Conservation (phyloP, 1,139 yeast species). For the Wickerhamiella infanticola region DNA sequence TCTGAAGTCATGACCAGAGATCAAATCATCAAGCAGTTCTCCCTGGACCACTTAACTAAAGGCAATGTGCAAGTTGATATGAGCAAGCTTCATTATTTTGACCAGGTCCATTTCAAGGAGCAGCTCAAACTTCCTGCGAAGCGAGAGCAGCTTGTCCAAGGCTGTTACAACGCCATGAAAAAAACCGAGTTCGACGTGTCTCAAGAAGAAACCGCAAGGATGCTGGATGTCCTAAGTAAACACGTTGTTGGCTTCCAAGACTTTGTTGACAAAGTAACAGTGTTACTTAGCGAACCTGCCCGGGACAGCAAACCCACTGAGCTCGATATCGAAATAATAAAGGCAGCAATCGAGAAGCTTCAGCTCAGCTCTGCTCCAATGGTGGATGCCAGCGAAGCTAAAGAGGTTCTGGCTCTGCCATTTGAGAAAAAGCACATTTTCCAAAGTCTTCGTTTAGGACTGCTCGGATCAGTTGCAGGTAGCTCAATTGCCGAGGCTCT, state of each 20-base stretch:
- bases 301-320: background rate
- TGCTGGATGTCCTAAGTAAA: slow-evolving; percentile 4
- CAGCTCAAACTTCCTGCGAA: slow-evolving; percentile 15
- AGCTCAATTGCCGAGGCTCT: slow-evolving; percentile 47
- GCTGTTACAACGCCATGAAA: background rate
- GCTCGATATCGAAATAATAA: background rate
- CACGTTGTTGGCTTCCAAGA: slow-evolving; percentile 12
- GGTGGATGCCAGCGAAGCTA: background rate
- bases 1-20: slow-evolving; percentile 47
- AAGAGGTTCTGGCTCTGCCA: background rate
- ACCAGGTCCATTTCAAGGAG: slow-evolving; percentile 41
- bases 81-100: slow-evolving; percentile 57
- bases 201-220: slow-evolving; percentile 2
- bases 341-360: background rate
- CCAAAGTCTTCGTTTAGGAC: slow-evolving; percentile 48
- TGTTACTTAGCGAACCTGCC: background rate
- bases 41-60: slow-evolving; percentile 58
- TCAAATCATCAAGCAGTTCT: slow-evolving; percentile 36
- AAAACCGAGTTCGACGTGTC: background rate
- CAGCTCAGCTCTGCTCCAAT: background rate
- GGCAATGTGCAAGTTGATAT: slow-evolving; percentile 90
- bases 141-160: slow-evolving; percentile 10
- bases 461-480: slow-evolving; percentile 65
- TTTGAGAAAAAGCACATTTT: slow-evolving; percentile 32
- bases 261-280: slow-evolving; percentile 6